Conservation (phyloP, 2,329 filamentous ascomycete genomes). For the Arthrocladium fulminans region DNA sequence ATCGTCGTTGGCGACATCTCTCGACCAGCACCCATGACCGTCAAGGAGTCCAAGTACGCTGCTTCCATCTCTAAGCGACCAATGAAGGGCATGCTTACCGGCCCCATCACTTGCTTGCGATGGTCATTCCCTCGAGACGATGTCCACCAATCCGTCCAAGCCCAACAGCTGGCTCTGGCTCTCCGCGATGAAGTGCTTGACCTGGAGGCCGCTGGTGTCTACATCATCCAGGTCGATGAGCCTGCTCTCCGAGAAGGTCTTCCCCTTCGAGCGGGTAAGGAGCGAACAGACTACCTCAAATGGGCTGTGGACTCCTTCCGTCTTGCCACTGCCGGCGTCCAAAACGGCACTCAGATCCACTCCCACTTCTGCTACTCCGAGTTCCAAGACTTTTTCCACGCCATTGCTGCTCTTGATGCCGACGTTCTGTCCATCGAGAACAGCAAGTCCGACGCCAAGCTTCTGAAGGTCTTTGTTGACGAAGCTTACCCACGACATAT, state of each 20-base stretch:
- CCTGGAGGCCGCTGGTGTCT: slow-evolving; percentile 91
- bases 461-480: slow-evolving; percentile 96
- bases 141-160: slow-evolving; percentile 97
- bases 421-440: slow-evolving; percentile 99
- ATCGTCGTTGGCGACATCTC: slow-evolving; percentile 99
- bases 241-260: slow-evolving; percentile 98
- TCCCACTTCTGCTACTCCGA: slow-evolving; percentile 99
- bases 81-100: slow-evolving; percentile 99
- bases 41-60: slow-evolving; percentile 99
- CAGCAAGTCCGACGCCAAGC: slow-evolving; percentile 99
- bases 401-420: slow-evolving; percentile 93
- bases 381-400: slow-evolving; percentile 99
- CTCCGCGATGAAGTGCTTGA: slow-evolving; percentile 98
- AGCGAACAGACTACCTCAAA: slow-evolving; percentile 91
- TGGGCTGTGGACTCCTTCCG: slow-evolving; percentile 99
- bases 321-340: slow-evolving; percentile 83
- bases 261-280: slow-evolving; percentile 83
- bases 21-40: slow-evolving; percentile 92
- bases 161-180: slow-evolving; percentile 94
- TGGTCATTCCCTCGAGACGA: slow-evolving; percentile 99
- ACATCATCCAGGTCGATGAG: slow-evolving; percentile 98
- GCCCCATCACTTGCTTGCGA: slow-evolving; percentile 94
- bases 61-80: slow-evolving; percentile 94
- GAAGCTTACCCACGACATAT: slow-evolving; percentile 97
- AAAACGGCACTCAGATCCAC: slow-evolving; percentile 98